A percentile compares a stretch with the other conserved stretches of the same genome.
These are phyloP conservation scores for Gautieria morchelliformis DNA, from an alignment of 768 basidiomycete species.

Conservation along the genomic window DNA sequence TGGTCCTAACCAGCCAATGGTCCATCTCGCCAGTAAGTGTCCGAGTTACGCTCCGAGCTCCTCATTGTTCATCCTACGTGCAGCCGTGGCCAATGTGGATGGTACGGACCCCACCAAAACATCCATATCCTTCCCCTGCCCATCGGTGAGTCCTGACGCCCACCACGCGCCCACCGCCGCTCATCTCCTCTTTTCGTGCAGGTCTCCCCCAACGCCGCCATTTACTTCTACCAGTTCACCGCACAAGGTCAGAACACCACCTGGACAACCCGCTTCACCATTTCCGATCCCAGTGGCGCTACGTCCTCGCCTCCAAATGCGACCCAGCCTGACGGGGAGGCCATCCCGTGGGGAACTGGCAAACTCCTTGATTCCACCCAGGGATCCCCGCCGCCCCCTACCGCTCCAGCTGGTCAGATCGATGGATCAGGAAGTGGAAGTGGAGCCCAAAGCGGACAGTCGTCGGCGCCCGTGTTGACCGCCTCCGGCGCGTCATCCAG, in stretches of 20 bases:
- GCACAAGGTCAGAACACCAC: constrained; percentile 28
- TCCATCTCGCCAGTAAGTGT: constrained; percentile 53
- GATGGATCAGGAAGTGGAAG: constrained; percentile 1
- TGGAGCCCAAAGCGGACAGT: background rate
- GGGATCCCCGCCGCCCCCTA: constrained; percentile 14
- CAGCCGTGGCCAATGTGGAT: constrained; percentile 59
- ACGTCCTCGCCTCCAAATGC: constrained; percentile 40
- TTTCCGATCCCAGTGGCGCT: constrained; percentile 41
- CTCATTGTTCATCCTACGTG: constrained; percentile 1
- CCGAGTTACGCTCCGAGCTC: background rate
- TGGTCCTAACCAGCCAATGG: constrained; percentile 62
- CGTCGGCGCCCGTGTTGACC: background rate
- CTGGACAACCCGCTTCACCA: constrained; percentile 76
- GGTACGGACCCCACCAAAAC: constrained; percentile 42
- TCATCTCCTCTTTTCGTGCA: constrained; percentile 16
- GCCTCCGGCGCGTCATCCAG: background rate
- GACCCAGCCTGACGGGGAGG: constrained; percentile 35
- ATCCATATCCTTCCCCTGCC: constrained; percentile 53
- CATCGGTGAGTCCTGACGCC: constrained; percentile 34
- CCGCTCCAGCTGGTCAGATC: constrained; percentile 3
- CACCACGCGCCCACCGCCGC: background rate
- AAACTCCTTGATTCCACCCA: constrained; percentile 36
- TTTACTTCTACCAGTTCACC: constrained; percentile 79
- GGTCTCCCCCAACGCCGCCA: constrained; percentile 54
- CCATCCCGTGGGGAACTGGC: constrained; percentile 63